Conservation (phyloP, 306 rosid genomes). For the Mucuna pruriens region DNA sequence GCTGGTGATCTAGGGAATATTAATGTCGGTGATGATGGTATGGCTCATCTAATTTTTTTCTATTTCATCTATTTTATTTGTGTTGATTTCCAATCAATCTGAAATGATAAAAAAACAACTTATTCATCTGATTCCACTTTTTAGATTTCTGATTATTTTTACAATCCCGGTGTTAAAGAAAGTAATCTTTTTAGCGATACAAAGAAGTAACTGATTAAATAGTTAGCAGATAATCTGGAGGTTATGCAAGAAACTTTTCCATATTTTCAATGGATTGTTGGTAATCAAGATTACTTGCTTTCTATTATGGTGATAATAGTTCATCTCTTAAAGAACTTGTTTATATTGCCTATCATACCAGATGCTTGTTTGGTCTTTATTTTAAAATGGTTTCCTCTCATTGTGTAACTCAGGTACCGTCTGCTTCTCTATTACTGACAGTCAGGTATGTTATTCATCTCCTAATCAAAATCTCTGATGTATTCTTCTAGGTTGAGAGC, state of each 20-base stretch:
- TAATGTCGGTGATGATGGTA: conserved; percentile 85
- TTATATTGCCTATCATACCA: background rate
- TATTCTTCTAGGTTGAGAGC: conserved; percentile 3
- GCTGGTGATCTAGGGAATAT: conserved; percentile 98
- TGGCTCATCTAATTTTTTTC: background rate
- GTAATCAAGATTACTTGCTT: background rate
- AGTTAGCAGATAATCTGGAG: background rate
- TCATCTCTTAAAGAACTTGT: background rate
- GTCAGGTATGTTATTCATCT: conserved; percentile 59
- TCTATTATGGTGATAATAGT: background rate
- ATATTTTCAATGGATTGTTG: background rate
- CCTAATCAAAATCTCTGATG: conserved; percentile 6
- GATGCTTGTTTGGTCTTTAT: conserved; percentile 23
- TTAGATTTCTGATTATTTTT: background rate
- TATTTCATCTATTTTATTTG: background rate
- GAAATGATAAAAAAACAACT: background rate
- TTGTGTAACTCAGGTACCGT: conserved; percentile 66
- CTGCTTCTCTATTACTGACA: conserved; percentile 70
- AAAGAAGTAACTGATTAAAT: background rate
- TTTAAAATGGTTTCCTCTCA: conserved; percentile 37
- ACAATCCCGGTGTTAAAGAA: background rate
- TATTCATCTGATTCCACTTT: background rate
- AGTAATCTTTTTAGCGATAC: background rate
- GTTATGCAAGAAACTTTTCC: background rate
- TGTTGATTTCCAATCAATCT: background rate